These are phyloP conservation scores for Gentiana macrophylla DNA, from an alignment of 257 asterid genomes.

Conservation along the genomic window DNA sequence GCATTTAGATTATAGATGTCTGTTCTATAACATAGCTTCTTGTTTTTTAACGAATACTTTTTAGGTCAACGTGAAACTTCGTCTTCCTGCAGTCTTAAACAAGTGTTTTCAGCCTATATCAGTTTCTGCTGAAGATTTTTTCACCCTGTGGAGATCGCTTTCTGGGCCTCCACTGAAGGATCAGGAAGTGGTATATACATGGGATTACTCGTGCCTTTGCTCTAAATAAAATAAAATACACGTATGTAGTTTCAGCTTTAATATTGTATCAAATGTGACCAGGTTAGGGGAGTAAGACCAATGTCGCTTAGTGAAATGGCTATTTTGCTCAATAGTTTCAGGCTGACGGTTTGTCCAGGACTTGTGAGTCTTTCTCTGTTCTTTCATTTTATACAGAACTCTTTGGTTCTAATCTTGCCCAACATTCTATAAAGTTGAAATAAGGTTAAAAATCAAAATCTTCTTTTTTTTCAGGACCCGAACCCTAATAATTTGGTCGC, in stretches of 20 bases:
- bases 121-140: conserved; percentile 80
- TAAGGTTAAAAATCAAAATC: not conserved
- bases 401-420: conserved; percentile 5
- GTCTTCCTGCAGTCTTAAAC: conserved; percentile 81
- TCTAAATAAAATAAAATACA: not conserved
- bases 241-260: conserved; percentile 1
- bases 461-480: conserved; percentile 60
- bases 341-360: conserved; percentile 68
- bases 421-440: not conserved
- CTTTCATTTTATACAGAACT: not conserved
- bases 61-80: conserved; percentile 84
- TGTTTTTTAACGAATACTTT: not conserved
- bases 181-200: conserved; percentile 78
- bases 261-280: conserved; percentile 21
- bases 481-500: conserved; percentile 80
- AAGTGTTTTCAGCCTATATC: conserved; percentile 74
- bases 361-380: conserved; percentile 45
- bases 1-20: not conserved
- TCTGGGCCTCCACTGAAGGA: conserved; percentile 93
- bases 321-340: conserved; percentile 54
- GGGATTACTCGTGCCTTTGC: not conserved
- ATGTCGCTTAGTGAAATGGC: conserved; percentile 77
- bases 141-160: conserved; percentile 94
- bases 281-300: conserved; percentile 91
- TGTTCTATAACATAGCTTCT: not conserved